Conservation (phyloP, 2,329 filamentous ascomycete genomes). For the Penicillium psychrosexuale region DNA sequence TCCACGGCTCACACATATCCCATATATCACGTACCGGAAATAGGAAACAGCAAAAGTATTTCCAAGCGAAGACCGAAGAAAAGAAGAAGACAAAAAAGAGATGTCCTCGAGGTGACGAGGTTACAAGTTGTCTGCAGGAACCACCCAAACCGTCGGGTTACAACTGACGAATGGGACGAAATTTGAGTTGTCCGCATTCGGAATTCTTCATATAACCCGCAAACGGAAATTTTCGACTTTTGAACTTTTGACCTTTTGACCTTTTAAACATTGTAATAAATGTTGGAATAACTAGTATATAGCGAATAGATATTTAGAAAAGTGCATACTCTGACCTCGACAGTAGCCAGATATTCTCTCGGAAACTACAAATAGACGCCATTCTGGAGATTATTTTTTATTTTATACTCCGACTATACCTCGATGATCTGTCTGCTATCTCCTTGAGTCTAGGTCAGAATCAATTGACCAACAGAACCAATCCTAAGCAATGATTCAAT, state of each 20-base stretch:
- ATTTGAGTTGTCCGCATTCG: constrained; percentile 1
- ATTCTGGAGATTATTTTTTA: no score
- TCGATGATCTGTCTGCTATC: constrained; percentile 29
- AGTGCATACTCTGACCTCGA: no score
- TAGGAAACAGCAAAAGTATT: neutral
- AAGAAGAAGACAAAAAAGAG: neutral
- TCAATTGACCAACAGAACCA: constrained; percentile 21
- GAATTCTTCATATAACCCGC: neutral
- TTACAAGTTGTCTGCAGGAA: neutral
- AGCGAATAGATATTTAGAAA: no score
- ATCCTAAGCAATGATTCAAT: constrained; percentile 42
- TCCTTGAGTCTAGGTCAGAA: neutral
- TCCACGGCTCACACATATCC: constrained; percentile 27
- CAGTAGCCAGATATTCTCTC: no score
- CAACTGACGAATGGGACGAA: neutral
- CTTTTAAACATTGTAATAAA: no score
- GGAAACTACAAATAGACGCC: no score
- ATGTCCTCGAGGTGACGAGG: neutral
- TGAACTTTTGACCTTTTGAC: no score
- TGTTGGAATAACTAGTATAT: no score
- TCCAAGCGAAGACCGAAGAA: neutral
- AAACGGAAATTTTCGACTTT: neutral
- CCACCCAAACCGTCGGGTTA: constrained; percentile 2
- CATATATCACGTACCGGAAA: constrained; percentile 7
- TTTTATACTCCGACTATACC: no score